phyloP scores from a whole-genome alignment of 1,284 basidiomycete species.

The Fomitopsis betulina region DNA sequence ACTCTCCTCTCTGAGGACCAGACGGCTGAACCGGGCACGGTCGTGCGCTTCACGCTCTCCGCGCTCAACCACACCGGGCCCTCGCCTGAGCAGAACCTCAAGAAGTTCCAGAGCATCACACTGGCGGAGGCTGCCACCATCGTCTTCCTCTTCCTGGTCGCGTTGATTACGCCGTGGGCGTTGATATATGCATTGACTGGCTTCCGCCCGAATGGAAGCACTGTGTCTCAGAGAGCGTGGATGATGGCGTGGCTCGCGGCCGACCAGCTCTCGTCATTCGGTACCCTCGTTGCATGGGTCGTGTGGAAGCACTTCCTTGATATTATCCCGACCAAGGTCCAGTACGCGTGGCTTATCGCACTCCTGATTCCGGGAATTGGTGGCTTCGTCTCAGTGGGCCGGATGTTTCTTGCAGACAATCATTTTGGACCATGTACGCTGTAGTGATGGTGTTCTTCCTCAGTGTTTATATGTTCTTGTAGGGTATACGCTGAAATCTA shows the following conservation, averaged over 20 bases:
- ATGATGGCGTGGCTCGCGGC: conserved; percentile 1
- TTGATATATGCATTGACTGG: conserved; percentile 3
- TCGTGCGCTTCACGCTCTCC: neutral
- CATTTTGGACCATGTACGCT: neutral
- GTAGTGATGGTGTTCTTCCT: no score
- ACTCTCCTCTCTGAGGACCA: neutral
- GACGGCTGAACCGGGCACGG: neutral
- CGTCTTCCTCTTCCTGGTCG: neutral
- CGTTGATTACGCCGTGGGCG: neutral
- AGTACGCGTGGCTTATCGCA: neutral
- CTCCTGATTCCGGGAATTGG: neutral
- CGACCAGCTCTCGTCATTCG: neutral
- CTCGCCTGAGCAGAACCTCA: neutral
- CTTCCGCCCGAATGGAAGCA: neutral
- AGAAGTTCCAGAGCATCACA: neutral
- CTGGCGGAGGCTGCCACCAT: neutral
- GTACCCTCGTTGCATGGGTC: neutral
- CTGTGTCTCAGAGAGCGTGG: conserved; percentile 1
- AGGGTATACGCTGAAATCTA: no score
- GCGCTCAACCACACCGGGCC: neutral
- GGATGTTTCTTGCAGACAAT: neutral
- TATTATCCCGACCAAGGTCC: neutral
- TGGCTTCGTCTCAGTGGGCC: neutral
- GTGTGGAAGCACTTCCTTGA: neutral
- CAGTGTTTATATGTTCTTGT: no score